These are phyloP conservation scores for Clarireedia sp. DNA, from an alignment of 2,329 filamentous ascomycete genomes.

Conservation along the genomic window DNA sequence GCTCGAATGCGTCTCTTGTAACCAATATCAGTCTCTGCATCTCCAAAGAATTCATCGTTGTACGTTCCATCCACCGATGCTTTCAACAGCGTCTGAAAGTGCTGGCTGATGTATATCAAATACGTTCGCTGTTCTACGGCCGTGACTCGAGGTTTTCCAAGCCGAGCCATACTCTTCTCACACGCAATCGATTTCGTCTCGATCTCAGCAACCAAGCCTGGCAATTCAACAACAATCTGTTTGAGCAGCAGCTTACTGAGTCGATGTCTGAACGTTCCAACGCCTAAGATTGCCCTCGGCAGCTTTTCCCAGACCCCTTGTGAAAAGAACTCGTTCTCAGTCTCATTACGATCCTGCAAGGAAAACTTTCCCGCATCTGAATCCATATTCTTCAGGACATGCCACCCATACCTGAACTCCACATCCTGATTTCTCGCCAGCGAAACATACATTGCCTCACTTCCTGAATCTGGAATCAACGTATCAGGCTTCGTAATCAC, in stretches of 20 bases:
- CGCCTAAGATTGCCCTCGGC: conserved; percentile 35
- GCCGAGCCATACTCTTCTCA: conserved; percentile 32
- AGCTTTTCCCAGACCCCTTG: conserved; percentile 34
- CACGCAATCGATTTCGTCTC: conserved; percentile 31
- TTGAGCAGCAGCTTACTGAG: conserved; percentile 43
- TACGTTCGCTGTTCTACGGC: conserved; percentile 40
- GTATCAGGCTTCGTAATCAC: conserved; percentile 55
- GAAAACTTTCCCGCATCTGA: conserved; percentile 31
- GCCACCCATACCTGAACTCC: conserved; percentile 44
- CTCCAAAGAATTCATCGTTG: conserved; percentile 42
- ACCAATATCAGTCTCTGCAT: conserved; percentile 26
- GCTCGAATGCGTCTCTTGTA: conserved; percentile 44
- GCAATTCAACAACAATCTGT: conserved; percentile 41
- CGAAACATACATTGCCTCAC: conserved; percentile 33
- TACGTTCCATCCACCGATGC: conserved; percentile 45
- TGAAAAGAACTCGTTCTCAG: conserved; percentile 39
- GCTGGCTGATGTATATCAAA: conserved; percentile 38
- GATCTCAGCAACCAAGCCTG: conserved; percentile 38
- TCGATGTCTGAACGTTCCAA: conserved; percentile 38
- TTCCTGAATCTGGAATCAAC: conserved; percentile 31
- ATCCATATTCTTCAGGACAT: conserved; percentile 41
- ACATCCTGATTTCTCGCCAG: conserved; percentile 41
- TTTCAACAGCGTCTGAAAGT: conserved; percentile 38
- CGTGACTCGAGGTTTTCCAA: conserved; percentile 43
- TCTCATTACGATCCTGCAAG: conserved; percentile 31